A percentile compares a stretch with the other conserved stretches of the same genome.
Conservation (phyloP, 2,329 filamentous ascomycete genomes). For the Pezicula rhizophila region DNA sequence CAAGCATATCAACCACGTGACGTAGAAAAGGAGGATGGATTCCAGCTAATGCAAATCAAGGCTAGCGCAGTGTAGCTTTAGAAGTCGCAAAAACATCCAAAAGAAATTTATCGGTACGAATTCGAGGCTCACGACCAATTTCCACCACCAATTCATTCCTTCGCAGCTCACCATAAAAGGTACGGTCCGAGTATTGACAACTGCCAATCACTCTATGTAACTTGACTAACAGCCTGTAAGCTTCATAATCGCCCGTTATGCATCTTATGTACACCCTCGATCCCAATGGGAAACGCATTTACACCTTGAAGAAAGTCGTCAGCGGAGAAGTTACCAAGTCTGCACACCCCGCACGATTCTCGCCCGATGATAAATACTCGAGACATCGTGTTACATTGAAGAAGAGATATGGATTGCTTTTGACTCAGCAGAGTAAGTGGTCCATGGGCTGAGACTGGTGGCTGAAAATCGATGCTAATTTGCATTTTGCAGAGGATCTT, state of each 20-base stretch:
- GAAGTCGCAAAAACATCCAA: no score
- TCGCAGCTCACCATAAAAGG: background rate
- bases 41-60: no score
- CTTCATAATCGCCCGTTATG: slow-evolving; percentile 35
- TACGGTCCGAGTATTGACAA: background rate
- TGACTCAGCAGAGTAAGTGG: slow-evolving; percentile 67
- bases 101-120: no score
- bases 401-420: slow-evolving; percentile 81
- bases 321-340: slow-evolving; percentile 87
- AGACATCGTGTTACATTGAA: slow-evolving; percentile 92
- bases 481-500: slow-evolving; percentile 31
- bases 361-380: slow-evolving; percentile 97
- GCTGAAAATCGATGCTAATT: slow-evolving; percentile 9
- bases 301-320: slow-evolving; percentile 89
- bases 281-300: slow-evolving; percentile 75
- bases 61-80: no score
- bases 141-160: no score
- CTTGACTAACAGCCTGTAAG: background rate
- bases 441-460: background rate
- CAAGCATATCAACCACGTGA: no score
- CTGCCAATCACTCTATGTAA: background rate
- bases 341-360: slow-evolving; percentile 93
- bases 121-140: no score
- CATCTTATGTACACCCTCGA: slow-evolving; percentile 85
- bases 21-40: no score